Conservation (phyloP, 2,329 filamentous ascomycete species). For the Phialemoniopsis sp. region DNA sequence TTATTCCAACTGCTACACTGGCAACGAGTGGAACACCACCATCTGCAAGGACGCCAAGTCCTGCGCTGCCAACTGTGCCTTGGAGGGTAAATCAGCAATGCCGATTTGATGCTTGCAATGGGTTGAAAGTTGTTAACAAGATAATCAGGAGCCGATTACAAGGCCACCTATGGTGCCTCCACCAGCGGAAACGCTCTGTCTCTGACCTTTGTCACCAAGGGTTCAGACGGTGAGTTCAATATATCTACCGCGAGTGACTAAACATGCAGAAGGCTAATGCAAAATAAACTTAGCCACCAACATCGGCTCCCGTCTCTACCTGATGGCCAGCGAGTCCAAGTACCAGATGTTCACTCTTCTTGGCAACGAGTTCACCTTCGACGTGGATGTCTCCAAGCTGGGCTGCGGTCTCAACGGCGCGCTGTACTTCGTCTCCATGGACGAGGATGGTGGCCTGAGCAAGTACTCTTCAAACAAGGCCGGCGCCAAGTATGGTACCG, state of each 20-base stretch:
- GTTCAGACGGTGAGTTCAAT: slow-evolving; percentile 19
- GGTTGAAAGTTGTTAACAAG: no score
- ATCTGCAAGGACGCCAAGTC: slow-evolving; percentile 41
- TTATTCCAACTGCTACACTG: slow-evolving; percentile 46
- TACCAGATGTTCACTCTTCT: slow-evolving; percentile 50
- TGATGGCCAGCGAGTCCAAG: slow-evolving; percentile 22
- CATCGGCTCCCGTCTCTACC: slow-evolving; percentile 27
- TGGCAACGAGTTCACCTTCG: slow-evolving; percentile 61
- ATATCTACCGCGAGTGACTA: not conserved
- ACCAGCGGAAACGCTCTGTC: slow-evolving; percentile 42
- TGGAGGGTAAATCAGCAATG: slow-evolving; percentile 34
- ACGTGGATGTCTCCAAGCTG: slow-evolving; percentile 59
- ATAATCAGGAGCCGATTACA: slow-evolving; percentile 47
- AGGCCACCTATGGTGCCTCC: slow-evolving; percentile 44
- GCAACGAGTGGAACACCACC: slow-evolving; percentile 40
- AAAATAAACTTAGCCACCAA: slow-evolving; percentile 20
- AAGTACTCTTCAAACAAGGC: slow-evolving; percentile 39
- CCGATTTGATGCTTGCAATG: no score
- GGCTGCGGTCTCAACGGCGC: slow-evolving; percentile 62
- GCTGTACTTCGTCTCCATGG: slow-evolving; percentile 48
- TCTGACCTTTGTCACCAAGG: slow-evolving; percentile 40
- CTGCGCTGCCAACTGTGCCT: slow-evolving; percentile 51
- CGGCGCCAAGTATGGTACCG: slow-evolving; percentile 49
- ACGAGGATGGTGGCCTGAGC: slow-evolving; percentile 41
- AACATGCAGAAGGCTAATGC: no score